phyloP scores from a whole-genome alignment of 768 basidiomycete genomes.

The Pisolithus albus region DNA sequence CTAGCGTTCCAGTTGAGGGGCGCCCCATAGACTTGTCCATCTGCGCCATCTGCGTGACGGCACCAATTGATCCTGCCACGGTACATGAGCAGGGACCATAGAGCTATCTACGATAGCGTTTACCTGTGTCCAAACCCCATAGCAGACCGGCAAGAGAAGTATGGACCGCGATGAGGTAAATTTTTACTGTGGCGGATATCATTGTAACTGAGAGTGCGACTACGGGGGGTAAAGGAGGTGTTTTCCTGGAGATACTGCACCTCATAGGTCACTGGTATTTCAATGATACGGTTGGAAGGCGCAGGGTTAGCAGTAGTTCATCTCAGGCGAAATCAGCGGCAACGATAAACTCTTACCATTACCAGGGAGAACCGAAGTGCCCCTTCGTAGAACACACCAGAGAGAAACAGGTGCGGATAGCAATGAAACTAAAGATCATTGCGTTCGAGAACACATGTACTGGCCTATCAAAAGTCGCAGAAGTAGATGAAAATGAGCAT shows the following conservation, averaged over 20 bases:
- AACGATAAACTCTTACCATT: no score
- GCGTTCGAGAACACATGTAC: no score
- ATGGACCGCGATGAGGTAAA: constrained; percentile 21
- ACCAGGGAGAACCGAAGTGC: no score
- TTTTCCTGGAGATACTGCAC: background rate
- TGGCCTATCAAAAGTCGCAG: no score
- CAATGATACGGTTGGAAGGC: background rate
- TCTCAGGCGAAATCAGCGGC: background rate
- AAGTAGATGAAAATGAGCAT: no score
- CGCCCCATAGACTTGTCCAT: constrained; percentile 33
- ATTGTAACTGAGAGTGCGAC: constrained; percentile 2
- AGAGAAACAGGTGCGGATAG: no score
- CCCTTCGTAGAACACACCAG: no score
- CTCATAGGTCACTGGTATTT: background rate
- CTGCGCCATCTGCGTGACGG: constrained; percentile 41
- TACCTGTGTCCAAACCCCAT: constrained; percentile 28
- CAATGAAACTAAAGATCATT: no score
- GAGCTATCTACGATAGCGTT: background rate
- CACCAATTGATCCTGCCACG: constrained; percentile 31
- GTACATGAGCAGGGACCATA: background rate
- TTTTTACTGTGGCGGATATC: constrained; percentile 10
- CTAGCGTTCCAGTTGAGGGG: constrained; percentile 33
- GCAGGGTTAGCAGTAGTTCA: background rate
- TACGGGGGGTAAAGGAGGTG: no score
- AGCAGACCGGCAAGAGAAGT: constrained; percentile 24